Conservation (phyloP, 2,329 filamentous ascomycete species). For the Phaeosphaeria sp. region DNA sequence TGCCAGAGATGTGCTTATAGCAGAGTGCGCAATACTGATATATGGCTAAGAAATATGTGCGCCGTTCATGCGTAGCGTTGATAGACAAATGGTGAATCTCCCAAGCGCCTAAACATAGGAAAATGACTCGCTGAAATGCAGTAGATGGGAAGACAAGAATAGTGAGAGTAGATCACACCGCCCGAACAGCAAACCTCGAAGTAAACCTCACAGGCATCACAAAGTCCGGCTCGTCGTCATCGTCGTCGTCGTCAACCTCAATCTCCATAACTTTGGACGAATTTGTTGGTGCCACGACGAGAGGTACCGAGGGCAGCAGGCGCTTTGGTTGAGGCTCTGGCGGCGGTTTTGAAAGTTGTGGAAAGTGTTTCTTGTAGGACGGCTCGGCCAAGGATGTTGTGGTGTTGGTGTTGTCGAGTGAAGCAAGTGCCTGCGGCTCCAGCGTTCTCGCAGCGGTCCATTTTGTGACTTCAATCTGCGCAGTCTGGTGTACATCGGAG, state of each 20-base stretch:
- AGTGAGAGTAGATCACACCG: conserved; percentile 7
- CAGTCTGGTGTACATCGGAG: conserved; percentile 66
- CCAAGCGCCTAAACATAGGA: conserved; percentile 16
- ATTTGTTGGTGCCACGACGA: conserved; percentile 4
- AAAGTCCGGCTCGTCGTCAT: conserved; percentile 41
- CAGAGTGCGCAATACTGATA: not conserved
- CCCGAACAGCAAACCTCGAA: conserved; percentile 31
- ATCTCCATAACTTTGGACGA: conserved; percentile 37
- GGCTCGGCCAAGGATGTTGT: conserved; percentile 21
- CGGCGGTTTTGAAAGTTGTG: conserved; percentile 13
- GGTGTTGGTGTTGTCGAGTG: conserved; percentile 25
- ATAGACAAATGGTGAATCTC: not conserved
- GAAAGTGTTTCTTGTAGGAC: conserved; percentile 22
- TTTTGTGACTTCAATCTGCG: conserved; percentile 51
- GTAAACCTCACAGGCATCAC: conserved; percentile 47
- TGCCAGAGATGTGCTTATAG: not conserved
- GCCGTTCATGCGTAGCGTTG: not conserved
- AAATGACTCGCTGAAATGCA: conserved; percentile 39
- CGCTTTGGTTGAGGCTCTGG: conserved; percentile 15
- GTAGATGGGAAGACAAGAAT: conserved; percentile 16
- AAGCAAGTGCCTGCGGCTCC: conserved; percentile 12
- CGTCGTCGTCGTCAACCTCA: conserved; percentile 46
- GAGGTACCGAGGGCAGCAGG: conserved; percentile 8
- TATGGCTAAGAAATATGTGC: not conserved
- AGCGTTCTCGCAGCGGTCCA: conserved; percentile 24